phyloP scores from a whole-genome alignment of 129 eudicot genomes.

The Kitagawia praeruptora region DNA sequence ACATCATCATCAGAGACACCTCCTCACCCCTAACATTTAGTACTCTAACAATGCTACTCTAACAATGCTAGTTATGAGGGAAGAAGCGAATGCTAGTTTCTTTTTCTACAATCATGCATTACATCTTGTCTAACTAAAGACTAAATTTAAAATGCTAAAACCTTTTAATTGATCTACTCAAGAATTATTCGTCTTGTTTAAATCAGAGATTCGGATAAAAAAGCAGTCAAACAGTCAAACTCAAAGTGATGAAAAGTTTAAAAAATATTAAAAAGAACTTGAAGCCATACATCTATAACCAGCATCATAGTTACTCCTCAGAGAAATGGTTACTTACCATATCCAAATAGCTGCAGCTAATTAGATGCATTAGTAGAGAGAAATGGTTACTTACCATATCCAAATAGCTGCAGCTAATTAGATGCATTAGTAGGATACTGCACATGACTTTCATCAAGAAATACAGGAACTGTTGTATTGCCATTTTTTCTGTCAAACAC shows the following conservation, averaged over 20 bases:
- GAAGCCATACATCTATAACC: neutral
- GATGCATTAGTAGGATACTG: slow-evolving; percentile 50
- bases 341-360: no score
- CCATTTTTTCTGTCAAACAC: slow-evolving; percentile 75
- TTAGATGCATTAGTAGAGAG: no score
- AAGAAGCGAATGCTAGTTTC: neutral
- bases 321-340: no score
- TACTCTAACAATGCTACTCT: neutral
- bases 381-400: neutral
- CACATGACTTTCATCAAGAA: slow-evolving; percentile 41
- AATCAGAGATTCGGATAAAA: neutral
- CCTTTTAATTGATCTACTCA: neutral
- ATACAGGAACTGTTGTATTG: slow-evolving; percentile 45
- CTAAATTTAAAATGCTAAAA: neutral
- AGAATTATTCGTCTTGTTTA: neutral
- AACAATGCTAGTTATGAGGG: no score
- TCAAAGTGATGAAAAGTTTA: neutral
- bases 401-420: slow-evolving; percentile 53
- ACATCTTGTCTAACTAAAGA: neutral
- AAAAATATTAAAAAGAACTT: neutral
- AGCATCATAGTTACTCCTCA: neutral
- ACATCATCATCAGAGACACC: neutral
- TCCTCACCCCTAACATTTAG: neutral
- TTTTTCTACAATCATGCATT: neutral
- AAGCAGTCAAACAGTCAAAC: neutral